Evolutionary conservation across 169 alveolate genomes (phyloP), one percentile per base, ranked within the genome.

Genomic region (Cryptosporidium sp.): DNA sequence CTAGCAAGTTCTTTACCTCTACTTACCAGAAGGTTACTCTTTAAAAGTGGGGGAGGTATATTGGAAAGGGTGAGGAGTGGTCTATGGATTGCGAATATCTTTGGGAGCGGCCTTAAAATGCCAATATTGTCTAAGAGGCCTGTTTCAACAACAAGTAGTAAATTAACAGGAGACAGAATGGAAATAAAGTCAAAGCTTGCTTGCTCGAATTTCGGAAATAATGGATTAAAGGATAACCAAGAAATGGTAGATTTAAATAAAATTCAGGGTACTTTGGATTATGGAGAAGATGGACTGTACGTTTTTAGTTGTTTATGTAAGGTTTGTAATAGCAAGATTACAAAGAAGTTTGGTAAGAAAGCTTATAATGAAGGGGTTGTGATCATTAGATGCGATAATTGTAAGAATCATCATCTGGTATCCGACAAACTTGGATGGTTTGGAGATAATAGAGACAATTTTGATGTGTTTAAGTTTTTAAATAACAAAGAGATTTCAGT

Each of bases 351-450:
- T 50, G 85, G 95, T 16, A 94, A 94, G 91, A 92, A 93, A 45
- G 87, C 96, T 12, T 95, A 95, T 73, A 85, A 94, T 39, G 70
- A 91, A 59, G 97, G 97, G 29, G 95, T 95, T 45, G 97, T 95
- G 8, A 75, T 95, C 1, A 68, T 95, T 33, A 70, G 95, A 73
- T 95, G 97, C 69, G 95, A 93, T 69, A 92, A 92, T 8, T 95
- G 97, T 71, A 94, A 94, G 37, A 93, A 87, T 48, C 85, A 87
- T 26, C 97, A 94, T 85, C 71, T 95, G 12, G 93, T 95, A 39
- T 95, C 97, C n/a, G 97, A 95, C 84, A 94, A 93, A 80, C 91
- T 95, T 51, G 97, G 96, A 31, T 94, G 95, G 96, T 95, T 95
- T 70, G 74, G 86, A 41, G 95, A 93, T 70, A 80, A 86, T 0